Evolutionary conservation across 1,284 basidiomycete species (phyloP).

Genomic region (Irpex sp.): DNA sequence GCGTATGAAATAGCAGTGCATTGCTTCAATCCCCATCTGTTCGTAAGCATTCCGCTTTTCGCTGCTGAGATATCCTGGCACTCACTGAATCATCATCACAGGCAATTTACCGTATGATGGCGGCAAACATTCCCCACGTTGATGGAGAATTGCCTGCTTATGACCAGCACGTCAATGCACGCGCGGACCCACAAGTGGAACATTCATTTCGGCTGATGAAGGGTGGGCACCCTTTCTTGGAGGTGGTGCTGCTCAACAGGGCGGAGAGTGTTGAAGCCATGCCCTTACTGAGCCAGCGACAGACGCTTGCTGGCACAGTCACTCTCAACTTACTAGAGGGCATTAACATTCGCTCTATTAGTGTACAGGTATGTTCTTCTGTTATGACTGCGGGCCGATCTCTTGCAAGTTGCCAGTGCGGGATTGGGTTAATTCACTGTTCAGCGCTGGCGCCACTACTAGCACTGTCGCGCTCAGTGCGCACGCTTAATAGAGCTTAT

Average conservation of each 20-base stretch:
- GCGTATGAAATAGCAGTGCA: too few relatives aligned
- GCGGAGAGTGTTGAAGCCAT: background rate
- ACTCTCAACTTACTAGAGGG: background rate
- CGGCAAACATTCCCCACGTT: background rate
- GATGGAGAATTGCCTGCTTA: background rate
- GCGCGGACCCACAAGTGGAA: conserved; percentile 2
- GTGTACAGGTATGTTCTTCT: conserved; percentile 1
- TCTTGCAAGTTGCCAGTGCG: background rate
- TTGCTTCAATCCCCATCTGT: background rate
- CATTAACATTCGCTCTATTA: background rate
- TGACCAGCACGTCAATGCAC: background rate
- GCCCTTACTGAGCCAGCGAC: background rate
- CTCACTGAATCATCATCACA: background rate
- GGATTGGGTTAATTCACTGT: too few relatives aligned
- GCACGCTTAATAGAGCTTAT: background rate
- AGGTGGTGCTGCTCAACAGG: background rate
- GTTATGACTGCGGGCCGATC: background rate
- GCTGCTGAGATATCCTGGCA: background rate
- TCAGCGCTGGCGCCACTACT: too few relatives aligned
- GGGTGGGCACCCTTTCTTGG: background rate
- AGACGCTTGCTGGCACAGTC: background rate
- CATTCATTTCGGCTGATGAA: background rate
- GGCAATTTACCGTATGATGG: background rate
- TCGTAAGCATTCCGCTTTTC: background rate
- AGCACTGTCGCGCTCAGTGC: background rate